A percentile compares a stretch with the other conserved stretches of the same genome.
Conservation (phyloP, 2,329 filamentous ascomycete genomes). For the Zymoseptoria ardabiliae region DNA sequence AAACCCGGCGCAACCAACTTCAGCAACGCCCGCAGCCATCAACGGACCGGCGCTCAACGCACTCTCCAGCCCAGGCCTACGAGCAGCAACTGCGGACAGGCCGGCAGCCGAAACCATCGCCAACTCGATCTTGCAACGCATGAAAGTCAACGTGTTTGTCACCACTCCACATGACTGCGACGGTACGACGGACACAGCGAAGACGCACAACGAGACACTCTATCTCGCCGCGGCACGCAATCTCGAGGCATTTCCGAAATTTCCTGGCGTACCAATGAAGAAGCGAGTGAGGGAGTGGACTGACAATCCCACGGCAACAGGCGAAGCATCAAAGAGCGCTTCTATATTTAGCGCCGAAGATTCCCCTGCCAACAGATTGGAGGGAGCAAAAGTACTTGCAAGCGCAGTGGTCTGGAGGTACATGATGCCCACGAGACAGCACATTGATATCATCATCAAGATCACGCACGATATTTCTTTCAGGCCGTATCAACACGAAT, state of each 20-base stretch:
- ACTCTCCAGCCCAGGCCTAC: neutral
- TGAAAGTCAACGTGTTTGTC: neutral
- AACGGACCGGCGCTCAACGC: neutral
- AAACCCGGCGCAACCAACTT: slow-evolving; percentile 6
- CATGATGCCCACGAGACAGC: neutral
- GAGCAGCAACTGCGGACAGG: neutral
- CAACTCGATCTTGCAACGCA: neutral
- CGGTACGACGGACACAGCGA: too few relatives aligned
- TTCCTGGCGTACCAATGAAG: neutral
- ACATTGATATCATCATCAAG: neutral
- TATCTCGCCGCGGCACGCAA: neutral
- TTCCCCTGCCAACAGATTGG: neutral
- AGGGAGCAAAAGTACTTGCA: neutral
- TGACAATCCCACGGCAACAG: too few relatives aligned
- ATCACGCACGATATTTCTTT: neutral
- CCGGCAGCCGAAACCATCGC: neutral
- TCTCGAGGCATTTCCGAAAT: neutral
- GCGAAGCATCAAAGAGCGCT: too few relatives aligned
- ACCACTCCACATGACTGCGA: neutral
- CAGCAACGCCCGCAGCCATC: slow-evolving; percentile 6
- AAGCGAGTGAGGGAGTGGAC: neutral
- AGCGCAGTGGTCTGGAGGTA: neutral
- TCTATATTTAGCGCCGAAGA: too few relatives aligned
- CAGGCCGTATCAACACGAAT: neutral
- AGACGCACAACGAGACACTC: too few relatives aligned